Conservation (phyloP, 1,284 basidiomycete genomes). For the Ceratobasidium sp. region DNA sequence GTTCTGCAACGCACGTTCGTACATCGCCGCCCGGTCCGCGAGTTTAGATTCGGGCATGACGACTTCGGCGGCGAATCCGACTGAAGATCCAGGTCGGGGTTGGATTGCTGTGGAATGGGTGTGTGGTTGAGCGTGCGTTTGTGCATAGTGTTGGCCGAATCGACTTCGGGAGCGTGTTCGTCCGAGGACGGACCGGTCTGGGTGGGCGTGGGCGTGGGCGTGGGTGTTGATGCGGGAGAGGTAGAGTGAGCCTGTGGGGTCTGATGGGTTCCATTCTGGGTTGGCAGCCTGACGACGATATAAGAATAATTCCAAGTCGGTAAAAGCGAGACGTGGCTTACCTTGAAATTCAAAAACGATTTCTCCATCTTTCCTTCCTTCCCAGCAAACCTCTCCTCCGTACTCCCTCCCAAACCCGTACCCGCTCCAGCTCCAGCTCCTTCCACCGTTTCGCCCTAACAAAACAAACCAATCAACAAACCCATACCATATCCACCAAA, state of each 20-base stretch:
- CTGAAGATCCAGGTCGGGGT: conserved; percentile 2
- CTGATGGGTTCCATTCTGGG: conserved; percentile 92
- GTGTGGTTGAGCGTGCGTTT: background rate
- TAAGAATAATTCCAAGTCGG: background rate
- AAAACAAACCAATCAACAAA: background rate
- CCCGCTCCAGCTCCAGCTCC: background rate
- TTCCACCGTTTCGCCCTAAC: background rate
- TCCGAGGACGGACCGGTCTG: conserved; percentile 27
- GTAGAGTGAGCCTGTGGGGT: conserved; percentile 87
- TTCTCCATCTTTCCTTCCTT: conserved; percentile 98
- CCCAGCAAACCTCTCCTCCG: conserved; percentile 58
- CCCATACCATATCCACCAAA: background rate
- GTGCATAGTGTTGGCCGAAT: conserved; percentile 49
- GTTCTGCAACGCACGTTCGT: conserved; percentile 78
- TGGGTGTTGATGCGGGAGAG: conserved; percentile 82
- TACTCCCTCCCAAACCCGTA: background rate
- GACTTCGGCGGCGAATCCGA: conserved; percentile 25
- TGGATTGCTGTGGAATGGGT: conserved; percentile 8
- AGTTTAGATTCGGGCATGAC: conserved; percentile 51
- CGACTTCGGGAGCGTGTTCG: conserved; percentile 31
- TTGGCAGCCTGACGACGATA: conserved; percentile 76
- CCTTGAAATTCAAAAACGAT: conserved; percentile 95
- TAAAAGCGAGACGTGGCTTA: conserved; percentile 51
- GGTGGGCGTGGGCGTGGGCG: conserved; percentile 62
- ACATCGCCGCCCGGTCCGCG: conserved; percentile 72